Conservation (phyloP, 805 yeast species). For the Saccharomycopsis lassenensis region DNA sequence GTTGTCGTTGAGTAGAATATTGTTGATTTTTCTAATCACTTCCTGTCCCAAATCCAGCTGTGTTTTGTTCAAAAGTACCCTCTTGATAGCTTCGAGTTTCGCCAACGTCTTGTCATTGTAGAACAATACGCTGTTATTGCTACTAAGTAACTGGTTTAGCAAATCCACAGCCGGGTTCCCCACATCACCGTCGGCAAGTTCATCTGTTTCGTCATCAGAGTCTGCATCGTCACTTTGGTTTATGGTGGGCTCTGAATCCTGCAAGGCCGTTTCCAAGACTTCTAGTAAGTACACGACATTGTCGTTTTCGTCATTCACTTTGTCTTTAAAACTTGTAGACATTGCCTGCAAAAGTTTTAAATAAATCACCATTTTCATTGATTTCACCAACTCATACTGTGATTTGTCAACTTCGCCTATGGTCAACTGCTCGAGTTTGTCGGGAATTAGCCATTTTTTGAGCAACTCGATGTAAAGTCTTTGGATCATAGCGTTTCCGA, state of each 20-base stretch:
- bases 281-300: conserved; percentile 36
- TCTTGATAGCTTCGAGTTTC: too few species aligned
- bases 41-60: too few species aligned
- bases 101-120: too few species aligned
- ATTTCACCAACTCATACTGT: conserved; percentile 29
- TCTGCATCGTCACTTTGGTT: conserved; percentile 24
- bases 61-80: too few species aligned
- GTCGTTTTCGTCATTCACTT: conserved; percentile 33
- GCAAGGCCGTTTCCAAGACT: conserved; percentile 34
- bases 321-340: conserved; percentile 46
- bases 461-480: conserved; percentile 40
- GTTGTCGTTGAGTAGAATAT: too few species aligned
- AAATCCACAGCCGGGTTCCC: too few species aligned
- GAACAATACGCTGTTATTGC: too few species aligned
- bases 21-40: too few species aligned
- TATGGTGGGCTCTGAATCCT: not conserved
- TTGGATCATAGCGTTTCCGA: conserved; percentile 35
- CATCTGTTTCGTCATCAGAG: conserved; percentile 30
- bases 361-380: conserved; percentile 46
- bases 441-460: conserved; percentile 45
- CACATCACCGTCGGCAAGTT: too few species aligned
- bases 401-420: conserved; percentile 16
- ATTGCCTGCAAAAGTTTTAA: conserved; percentile 54
- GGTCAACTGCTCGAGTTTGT: conserved; percentile 17
- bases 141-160: too few species aligned